A percentile compares a stretch with the other conserved stretches of the same genome.
Evolutionary conservation across 495 filamentous ascomycete species (phyloP).

Genomic region (Podospora conica): DNA sequence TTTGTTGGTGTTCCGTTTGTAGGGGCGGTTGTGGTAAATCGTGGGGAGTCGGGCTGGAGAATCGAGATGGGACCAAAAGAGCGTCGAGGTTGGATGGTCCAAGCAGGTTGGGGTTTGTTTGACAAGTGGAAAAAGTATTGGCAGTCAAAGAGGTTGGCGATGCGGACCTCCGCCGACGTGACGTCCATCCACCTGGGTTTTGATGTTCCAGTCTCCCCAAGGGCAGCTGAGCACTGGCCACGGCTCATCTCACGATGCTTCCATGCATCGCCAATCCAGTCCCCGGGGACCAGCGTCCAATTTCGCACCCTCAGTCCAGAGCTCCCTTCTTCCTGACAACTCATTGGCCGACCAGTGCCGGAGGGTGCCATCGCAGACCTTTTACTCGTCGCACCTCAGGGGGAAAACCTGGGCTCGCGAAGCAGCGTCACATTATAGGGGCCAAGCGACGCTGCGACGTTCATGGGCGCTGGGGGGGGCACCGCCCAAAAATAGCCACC

Average conservation of each 20-base stretch:
- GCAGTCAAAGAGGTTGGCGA: background rate
- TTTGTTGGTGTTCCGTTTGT: background rate
- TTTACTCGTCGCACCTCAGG: background rate
- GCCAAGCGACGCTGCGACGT: background rate
- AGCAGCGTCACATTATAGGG: constrained; percentile 1
- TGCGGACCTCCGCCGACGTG: background rate
- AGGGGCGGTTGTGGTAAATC: background rate
- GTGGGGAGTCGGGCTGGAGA: background rate
- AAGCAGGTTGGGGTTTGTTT: background rate
- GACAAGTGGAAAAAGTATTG: background rate
- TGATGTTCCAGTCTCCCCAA: background rate
- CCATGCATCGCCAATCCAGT: constrained; percentile 1
- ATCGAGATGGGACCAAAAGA: background rate
- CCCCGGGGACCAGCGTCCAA: background rate
- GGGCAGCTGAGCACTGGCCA: background rate
- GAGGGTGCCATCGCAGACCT: background rate
- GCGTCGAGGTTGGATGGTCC: background rate
- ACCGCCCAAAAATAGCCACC: constrained; percentile 2
- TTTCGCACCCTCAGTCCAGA: constrained; percentile 1
- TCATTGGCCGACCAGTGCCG: background rate
- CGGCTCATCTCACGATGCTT: background rate
- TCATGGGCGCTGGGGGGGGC: background rate
- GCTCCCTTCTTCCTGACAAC: background rate
- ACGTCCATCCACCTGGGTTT: background rate
- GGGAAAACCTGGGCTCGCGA: background rate